Evolutionary conservation across 2,329 filamentous ascomycete genomes (phyloP).

Genomic region (Cyphellophora europaea): DNA sequence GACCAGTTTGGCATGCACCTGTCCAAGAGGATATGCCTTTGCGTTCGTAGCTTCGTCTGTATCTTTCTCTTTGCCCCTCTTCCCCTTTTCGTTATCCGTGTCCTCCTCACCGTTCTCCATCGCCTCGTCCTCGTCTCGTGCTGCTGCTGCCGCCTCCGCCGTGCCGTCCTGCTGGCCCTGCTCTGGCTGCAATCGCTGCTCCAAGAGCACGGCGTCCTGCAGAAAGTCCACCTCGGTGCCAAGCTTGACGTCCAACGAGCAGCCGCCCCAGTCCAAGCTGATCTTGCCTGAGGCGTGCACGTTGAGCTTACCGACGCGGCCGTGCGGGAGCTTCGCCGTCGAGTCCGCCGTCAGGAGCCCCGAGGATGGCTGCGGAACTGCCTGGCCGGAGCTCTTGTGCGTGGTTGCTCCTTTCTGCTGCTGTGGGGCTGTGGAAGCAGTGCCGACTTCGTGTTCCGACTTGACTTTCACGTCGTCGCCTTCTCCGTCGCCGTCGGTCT

Average conservation of each 20-base stretch:
- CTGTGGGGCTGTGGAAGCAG: constrained; percentile 6
- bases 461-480: constrained; percentile 7
- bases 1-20: constrained; percentile 56
- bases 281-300: constrained; percentile 54
- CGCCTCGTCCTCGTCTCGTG: constrained; percentile 21
- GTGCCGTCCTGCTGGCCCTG: neutral
- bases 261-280: constrained; percentile 54
- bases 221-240: constrained; percentile 49
- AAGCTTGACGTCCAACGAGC: constrained; percentile 47
- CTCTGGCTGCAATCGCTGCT: neutral
- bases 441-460: constrained; percentile 9
- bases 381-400: too few relatives aligned
- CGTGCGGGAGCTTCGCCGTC: constrained; percentile 37
- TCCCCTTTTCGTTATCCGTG: constrained; percentile 1
- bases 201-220: constrained; percentile 46
- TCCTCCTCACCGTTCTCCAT: constrained; percentile 14
- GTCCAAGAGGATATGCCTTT: constrained; percentile 47
- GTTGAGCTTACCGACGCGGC: constrained; percentile 51
- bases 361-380: too few relatives aligned
- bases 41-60: constrained; percentile 17
- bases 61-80: constrained; percentile 1
- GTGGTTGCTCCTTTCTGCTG: neutral
- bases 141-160: constrained; percentile 18
- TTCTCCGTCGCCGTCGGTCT: constrained; percentile 5
- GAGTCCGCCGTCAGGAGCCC: constrained; percentile 30